Evolutionary conservation across 2,329 filamentous ascomycete genomes (phyloP), one percentile per base, ranked within the genome.

Genomic region (Botrytis fabae): DNA sequence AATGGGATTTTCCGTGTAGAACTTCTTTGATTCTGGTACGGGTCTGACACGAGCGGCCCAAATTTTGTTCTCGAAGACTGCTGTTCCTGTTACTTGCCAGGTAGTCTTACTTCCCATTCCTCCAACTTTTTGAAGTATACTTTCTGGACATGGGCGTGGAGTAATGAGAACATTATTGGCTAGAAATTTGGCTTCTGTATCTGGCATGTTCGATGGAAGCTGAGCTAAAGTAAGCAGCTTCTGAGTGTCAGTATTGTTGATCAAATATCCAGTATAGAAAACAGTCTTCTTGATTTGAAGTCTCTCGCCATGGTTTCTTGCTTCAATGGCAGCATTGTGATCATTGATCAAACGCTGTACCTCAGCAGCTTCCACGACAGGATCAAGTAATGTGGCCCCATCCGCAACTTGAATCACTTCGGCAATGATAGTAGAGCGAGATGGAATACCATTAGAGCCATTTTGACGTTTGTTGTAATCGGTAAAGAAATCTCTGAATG

Each of bases 141-240:
- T 88, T 69, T 87, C 85, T 4, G 92, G 89, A 68, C 92, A 93
- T 0, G 92, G 90, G 18, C 92, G 90, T 1, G 94, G 91, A 54
- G 92, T 92, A 80, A 99, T 98, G 78, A 98, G 87, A 78, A 99
- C 95, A 82, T 92, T 95, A 83, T 97, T 97, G 63, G 92, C 95
- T 78, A 97, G 91, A 75, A 90, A 89, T 76, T 93, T 94, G 76
- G 97, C 84, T 69, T 97, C 93, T 70, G 88, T 86, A 69, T 92
- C 90, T 42, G 89, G 85, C 71, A 90, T 84, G 73, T 87, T 86
- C 6, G 85, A 79, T 6, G 91, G 91, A 32, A 93, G 84, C 69
- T 89, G 82, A 44, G 91, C 89, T n/a, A 97, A 86, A 9, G 88
- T 87, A 72, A 93, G 87, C 54, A 98, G 85, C 72, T 88, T 89